Conservation (phyloP, 2,329 filamentous ascomycete species). For the Venturiaceae sp. region DNA sequence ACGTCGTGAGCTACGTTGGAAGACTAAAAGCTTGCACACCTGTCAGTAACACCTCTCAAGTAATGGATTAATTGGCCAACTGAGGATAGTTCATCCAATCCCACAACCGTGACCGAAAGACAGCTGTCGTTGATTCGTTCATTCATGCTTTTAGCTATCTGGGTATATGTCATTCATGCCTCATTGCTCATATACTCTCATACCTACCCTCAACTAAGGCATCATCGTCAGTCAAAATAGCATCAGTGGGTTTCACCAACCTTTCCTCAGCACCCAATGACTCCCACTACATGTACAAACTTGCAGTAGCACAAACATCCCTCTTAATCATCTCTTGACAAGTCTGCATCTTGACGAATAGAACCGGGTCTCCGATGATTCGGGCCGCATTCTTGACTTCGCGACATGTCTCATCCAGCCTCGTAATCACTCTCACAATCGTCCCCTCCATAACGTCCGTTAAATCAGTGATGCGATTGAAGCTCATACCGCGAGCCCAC, state of each 20-base stretch:
- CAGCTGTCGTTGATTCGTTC: no score
- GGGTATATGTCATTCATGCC: no score
- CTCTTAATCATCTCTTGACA: slow-evolving; percentile 97
- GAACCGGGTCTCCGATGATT: slow-evolving; percentile 84
- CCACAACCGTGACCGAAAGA: no score
- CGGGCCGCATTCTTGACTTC: slow-evolving; percentile 96
- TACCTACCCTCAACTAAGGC: no score
- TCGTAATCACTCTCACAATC: slow-evolving; percentile 88
- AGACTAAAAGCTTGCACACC: no score
- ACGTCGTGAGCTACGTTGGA: no score
- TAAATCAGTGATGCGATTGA: slow-evolving; percentile 92
- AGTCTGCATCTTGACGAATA: slow-evolving; percentile 94
- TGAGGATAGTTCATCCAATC: no score
- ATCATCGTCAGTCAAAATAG: no score
- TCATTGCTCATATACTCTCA: no score
- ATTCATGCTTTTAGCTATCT: no score
- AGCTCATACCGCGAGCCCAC: slow-evolving; percentile 96
- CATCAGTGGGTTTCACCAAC: background rate
- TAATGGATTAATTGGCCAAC: no score
- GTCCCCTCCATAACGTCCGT: slow-evolving; percentile 96
- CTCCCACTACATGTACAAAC: slow-evolving; percentile 55
- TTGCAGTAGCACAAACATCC: slow-evolving; percentile 85
- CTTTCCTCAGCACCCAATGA: background rate
- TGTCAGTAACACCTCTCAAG: no score
- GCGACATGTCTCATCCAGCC: slow-evolving; percentile 89